phyloP scores from a whole-genome alignment of 148 eudicot genomes.

The Rhododendron henanense region DNA sequence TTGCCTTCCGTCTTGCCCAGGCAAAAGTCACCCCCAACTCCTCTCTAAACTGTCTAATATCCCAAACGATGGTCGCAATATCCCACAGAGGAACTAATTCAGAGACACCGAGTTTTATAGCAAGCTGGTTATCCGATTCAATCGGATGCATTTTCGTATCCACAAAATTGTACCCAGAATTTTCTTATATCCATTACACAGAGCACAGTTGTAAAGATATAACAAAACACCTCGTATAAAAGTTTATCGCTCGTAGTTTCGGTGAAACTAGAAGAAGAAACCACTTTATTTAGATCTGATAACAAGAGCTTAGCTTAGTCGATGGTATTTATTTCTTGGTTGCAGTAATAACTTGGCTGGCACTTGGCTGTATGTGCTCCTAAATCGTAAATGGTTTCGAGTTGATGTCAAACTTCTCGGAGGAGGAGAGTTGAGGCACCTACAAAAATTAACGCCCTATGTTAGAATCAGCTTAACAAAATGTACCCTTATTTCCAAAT shows the following conservation, averaged over 20 bases:
- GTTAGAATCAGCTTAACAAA: slow-evolving; percentile 1
- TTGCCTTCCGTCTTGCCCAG: no score
- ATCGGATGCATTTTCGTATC: no score
- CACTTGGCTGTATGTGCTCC: not conserved
- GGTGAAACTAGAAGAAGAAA: not conserved
- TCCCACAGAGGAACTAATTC: no score
- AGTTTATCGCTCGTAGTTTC: not conserved
- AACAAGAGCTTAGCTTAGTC: not conserved
- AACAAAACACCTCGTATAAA: no score
- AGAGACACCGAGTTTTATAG: no score
- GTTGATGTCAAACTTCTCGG: not conserved
- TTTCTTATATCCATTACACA: not conserved
- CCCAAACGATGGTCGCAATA: no score
- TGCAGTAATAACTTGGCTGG: not conserved
- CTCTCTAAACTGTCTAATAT: no score
- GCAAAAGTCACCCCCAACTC: no score
- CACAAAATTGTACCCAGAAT: no score
- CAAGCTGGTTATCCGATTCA: no score
- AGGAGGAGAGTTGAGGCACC: slow-evolving; percentile 13
- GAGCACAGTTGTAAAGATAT: no score
- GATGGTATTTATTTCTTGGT: not conserved
- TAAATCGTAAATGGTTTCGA: not conserved
- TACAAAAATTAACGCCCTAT: not conserved
- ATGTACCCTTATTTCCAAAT: not conserved
- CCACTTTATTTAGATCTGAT: not conserved